A percentile compares a stretch with the other conserved stretches of the same genome.
Conservation (phyloP, 2,329 filamentous ascomycete species). For the Trichoderma koningiopsis region DNA sequence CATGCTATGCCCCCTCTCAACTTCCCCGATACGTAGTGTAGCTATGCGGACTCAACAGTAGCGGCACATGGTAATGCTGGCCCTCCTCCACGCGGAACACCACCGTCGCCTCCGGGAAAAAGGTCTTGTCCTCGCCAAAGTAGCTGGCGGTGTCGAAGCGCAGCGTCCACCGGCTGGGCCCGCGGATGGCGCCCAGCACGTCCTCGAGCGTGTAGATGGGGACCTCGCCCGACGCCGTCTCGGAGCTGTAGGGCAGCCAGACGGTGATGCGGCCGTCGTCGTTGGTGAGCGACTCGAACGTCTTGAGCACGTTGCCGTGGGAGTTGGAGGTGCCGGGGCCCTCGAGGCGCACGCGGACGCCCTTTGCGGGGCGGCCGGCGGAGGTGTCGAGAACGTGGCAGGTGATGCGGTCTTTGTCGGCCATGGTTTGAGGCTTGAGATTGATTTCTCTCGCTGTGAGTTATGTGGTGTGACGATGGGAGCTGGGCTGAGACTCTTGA, state of each 20-base stretch:
- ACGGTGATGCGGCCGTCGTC: constrained; percentile 71
- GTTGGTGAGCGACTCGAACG: constrained; percentile 71
- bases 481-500: neutral
- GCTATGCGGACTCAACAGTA: constrained; percentile 75
- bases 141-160: constrained; percentile 73
- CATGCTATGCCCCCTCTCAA: constrained; percentile 41
- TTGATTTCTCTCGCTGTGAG: no score
- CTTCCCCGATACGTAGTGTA: constrained; percentile 83
- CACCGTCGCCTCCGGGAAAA: constrained; percentile 62
- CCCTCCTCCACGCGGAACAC: constrained; percentile 55
- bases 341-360: constrained; percentile 67
- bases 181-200: constrained; percentile 49
- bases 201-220: constrained; percentile 61
- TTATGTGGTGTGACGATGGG: neutral
- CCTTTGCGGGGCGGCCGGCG: constrained; percentile 67
- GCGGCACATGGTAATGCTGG: constrained; percentile 78
- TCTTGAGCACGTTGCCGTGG: constrained; percentile 43
- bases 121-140: constrained; percentile 64
- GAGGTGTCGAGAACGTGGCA: constrained; percentile 86
- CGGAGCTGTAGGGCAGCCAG: constrained; percentile 64
- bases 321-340: constrained; percentile 37
- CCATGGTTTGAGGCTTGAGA: constrained; percentile 2
- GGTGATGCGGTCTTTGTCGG: constrained; percentile 68
- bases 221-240: constrained; percentile 55
- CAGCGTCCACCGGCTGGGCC: constrained; percentile 64